Evolutionary conservation across 1,284 basidiomycete genomes (phyloP), one percentile per base, ranked within the genome.

Genomic region (Rhizopogon parksii): DNA sequence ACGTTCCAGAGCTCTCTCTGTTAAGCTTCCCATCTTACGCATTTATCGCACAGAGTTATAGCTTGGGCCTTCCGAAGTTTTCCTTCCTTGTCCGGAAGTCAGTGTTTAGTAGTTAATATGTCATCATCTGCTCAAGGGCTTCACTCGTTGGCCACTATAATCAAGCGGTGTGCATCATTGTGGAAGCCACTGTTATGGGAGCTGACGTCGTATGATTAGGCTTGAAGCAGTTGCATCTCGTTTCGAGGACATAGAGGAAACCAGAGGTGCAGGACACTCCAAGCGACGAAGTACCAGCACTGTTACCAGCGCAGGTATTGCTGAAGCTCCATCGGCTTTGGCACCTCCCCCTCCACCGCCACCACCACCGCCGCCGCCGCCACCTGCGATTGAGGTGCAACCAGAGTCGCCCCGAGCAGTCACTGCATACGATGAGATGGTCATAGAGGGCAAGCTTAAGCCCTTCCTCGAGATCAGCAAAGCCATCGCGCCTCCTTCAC

Each of bases 171-270:
- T 52, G 78, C 21, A 30, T 40, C 42, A 68, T 30, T 36, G 47
- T 19, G 11, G 25, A 17, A 36, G 34, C 42, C 34, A 32, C n/a
- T 30, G 51, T 15, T 39, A 12, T 47, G 38, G 17, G 34, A 30
- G 27, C 40, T 49, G 42, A 49, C 38, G 47, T 39, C 50, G 27
- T 34, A 6, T 9, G 24, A 39, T 40, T 46, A 90, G 90, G 56
- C 78, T 92, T 49, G 89, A 95, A 76, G 95, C 96, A 40, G 92
- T 93, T 2, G 95, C 94, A 6, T 93, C 91, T 47, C 83, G 95
- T 49, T 82, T 99, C 25, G 95, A 99, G 70, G 95, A 99, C 66
- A 78, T 97, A 54, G 89, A 68, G 25, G 65, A 62, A 34, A 36
- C 52, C 87, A 49, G 68, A 76, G 53, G 73, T 74, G 39, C 71